Evolutionary conservation across 1,139 yeast genomes (phyloP), one percentile per base, ranked within the genome.

Genomic region (Candida labiduridarum): DNA sequence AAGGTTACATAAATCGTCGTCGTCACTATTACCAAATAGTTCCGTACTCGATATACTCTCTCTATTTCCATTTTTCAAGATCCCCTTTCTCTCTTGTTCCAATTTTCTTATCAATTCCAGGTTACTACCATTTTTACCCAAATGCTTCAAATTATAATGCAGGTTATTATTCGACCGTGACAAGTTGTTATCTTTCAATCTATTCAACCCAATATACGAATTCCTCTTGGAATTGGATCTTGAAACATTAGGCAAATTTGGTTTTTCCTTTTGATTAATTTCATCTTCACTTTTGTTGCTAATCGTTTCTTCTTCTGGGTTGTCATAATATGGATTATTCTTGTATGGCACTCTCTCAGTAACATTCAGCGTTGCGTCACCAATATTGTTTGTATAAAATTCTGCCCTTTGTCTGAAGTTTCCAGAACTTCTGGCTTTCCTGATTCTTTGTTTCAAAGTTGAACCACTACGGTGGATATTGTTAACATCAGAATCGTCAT

Each of bases 121-220:
- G 12, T 36, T 44, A 27, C 41, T 44, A 8, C 35, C 41, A 8
- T 14, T 18, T 16, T 44, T 44, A n/a, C 41, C 41, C 27, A 44
- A 44, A 27, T 44, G 34, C 22, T 44, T 44, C 36, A 50, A 45
- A 44, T 48, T 46, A n/a, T 29, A 44, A 12, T 41, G 39, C 30
- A 49, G 49, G 36, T 50, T 50, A 16, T 50, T 50, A 35, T 47
- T 48, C 1, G 68, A 61, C 40, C 59, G 60, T 6, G 61, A 52
- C 34, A 66, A 45, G 36, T 61, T 57, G 16, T 63, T 63, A 40
- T 72, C 76, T 51, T 75, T 75, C 33, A 75, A 61, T 35, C 78
- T 54, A 53, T 73, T 74, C 50, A 76, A 65, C 1, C 79, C 79
- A 52, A 74, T 65, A 50, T 64, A 69, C 1, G 79, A 74, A 54